Base-by-base conservation (phyloP, 768 basidiomycete genomes). In the Rossbeevera mucosa region DNA sequence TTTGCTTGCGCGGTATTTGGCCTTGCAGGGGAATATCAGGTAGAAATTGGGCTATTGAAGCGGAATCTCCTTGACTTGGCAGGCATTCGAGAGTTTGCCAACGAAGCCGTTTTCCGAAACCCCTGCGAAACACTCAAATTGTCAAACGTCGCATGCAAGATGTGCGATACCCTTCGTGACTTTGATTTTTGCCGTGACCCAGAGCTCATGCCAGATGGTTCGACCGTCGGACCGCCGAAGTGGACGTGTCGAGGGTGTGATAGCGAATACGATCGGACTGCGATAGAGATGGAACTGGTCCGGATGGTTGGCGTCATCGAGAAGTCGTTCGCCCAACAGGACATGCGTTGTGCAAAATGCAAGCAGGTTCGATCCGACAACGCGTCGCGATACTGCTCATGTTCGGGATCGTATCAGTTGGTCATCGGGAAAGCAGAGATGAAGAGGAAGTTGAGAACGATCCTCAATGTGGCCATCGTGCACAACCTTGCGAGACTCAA, bases 181-280 rank as follows among this genome's bases (percentile, higher is more conserved):
- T 90, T 99, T 62, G 96, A 99, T 68, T 89, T 99, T 63, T 97
- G 95, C 66, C 82, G 95, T 14, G 95, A 98, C 70, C 78, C 83
- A 11, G 88, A 92, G 53, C 76, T 96, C 36, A 74, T 91, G 40
- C 85, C 90, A 9, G 74, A 74, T 57, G 71, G 76, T 61, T 57
- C 71, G 53, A 70, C 78, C 30, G 71, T 77, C 7, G 72, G 76
- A 16, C 74, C 78, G 6, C 63, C 71, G 18, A 81, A 78, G 50
- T 93, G 89, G 91, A 64, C 72, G 13, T 91, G 93, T 63, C 71
- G 75, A 47, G 73, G 73, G 48, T 96, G 94, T 59, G 81, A 80
- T 18, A 84, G 86, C 28, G 91, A 96, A 67, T 95, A 93, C 68
- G 94, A 99, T 64, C 81, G 87, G n/a, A 71, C 76, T 7, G 79